Evolutionary conservation across 805 yeast genomes (phyloP), one percentile per base, ranked within the genome.

Genomic region (Diddensiella caesifluorescens): DNA sequence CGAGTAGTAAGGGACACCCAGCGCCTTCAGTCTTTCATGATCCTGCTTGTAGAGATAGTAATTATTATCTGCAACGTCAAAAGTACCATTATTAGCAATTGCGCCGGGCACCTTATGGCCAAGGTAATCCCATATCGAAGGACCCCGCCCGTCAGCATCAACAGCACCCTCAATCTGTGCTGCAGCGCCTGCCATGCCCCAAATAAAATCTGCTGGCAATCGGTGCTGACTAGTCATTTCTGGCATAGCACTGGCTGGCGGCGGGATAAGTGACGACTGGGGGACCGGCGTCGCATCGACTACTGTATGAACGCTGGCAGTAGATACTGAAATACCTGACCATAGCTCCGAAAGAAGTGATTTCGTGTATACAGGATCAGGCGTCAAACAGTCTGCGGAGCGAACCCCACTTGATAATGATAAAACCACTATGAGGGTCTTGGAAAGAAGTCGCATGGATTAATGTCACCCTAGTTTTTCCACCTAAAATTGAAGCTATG

Each of bases 81-180:
- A 48, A 4, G 57, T 53, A 20, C 23, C 27, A 20, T 36, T 33
- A 29, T 44, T 44, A 5, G 39, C 35, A 12, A 51, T 34, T 13
- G 48, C 30, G 4, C 38, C 41, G 13, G 47, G 41, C 5, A 34
- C 21, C 21, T 26, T 45, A 34, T 48, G 55, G 2, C 50, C 41
- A 21, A 43, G 37, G 4, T 22, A 29, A 39, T 62, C 67, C 48
- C 51, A 47, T 22, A 59, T 42, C 13, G 62, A 45, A 10, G 64
- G 66, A 5, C 59, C 47, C 35, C 60, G 51, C 6, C 65, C 65
- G 42, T 62, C 62, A 21, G 55, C 63, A 18, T 57, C 57, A 15
- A 54, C 52, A 5, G 67, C 65, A 28, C 65, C 66, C 48, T 62
- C 67, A 33, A 58, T 54, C 47, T 62, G 67, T 15, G 59, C 53